These are phyloP conservation scores for Sideroxylon spinosum DNA, from an alignment of 179 eudicot species.

Conservation along the genomic window DNA sequence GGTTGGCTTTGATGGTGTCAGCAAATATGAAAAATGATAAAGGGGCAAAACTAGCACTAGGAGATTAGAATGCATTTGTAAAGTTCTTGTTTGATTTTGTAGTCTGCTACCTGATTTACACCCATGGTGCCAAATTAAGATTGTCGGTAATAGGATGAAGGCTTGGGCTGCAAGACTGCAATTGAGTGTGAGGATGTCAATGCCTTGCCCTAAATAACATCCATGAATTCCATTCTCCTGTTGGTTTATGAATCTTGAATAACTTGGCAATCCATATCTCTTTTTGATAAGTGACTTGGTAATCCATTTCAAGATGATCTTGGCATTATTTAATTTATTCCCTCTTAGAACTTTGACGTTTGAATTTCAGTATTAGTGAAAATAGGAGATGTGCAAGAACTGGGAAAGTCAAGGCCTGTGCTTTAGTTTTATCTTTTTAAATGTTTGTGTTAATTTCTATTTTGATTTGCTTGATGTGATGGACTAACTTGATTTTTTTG, in stretches of 20 bases:
- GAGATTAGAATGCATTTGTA: not conserved
- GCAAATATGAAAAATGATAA: not conserved
- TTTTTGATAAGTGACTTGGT: no score
- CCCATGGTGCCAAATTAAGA: not conserved
- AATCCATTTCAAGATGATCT: not conserved
- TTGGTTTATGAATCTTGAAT: not conserved
- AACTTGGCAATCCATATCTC: not conserved
- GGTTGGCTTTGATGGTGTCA: not conserved
- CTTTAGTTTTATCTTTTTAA: not conserved
- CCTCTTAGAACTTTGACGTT: not conserved
- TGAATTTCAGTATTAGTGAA: not conserved
- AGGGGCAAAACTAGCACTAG: not conserved
- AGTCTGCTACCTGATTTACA: not conserved
- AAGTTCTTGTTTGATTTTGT: not conserved
- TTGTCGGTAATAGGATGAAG: not conserved
- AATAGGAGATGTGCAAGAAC: not conserved
- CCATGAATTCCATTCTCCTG: not conserved
- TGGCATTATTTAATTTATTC: not conserved
- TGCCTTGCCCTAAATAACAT: not conserved
- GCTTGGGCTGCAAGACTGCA: not conserved
- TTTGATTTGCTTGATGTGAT: not conserved
- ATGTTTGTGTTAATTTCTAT: not conserved
- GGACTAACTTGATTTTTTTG: not conserved
- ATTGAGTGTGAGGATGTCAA: not conserved
- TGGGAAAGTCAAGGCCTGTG: not conserved